phyloP scores from a whole-genome alignment of 1,139 yeast genomes.

The Blastobotrys indianensis region DNA sequence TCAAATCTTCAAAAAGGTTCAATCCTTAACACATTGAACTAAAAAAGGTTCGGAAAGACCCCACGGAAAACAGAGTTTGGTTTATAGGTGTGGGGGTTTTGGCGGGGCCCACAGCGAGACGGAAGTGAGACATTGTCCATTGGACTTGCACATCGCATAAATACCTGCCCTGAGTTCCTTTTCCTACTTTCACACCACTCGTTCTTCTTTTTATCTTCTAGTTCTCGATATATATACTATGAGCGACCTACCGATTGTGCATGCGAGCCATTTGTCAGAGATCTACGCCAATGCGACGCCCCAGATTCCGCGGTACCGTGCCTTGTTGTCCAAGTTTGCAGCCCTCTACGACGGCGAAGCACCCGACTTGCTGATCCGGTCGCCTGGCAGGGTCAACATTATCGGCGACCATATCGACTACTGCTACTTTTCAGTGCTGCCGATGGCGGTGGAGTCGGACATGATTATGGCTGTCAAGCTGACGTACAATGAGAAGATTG shows the following conservation, averaged over 20 bases:
- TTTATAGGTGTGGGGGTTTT: too few relatives aligned
- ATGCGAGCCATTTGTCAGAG: slow-evolving; percentile 15
- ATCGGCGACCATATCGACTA: slow-evolving; percentile 77
- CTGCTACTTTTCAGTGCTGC: slow-evolving; percentile 60
- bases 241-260: slow-evolving; percentile 10
- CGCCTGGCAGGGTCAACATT: slow-evolving; percentile 71
- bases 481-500: slow-evolving; percentile 33
- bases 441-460: slow-evolving; percentile 70
- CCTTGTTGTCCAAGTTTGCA: slow-evolving; percentile 20
- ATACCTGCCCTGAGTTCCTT: too few relatives aligned
- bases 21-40: too few relatives aligned
- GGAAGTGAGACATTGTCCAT: too few relatives aligned
- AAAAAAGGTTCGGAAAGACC: too few relatives aligned
- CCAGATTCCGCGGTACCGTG: slow-evolving; percentile 23
- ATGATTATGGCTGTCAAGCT: slow-evolving; percentile 50
- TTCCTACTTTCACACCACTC: too few relatives aligned
- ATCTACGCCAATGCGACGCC: slow-evolving; percentile 20
- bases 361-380: slow-evolving; percentile 48
- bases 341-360: slow-evolving; percentile 20
- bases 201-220: too few relatives aligned
- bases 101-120: too few relatives aligned
- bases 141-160: too few relatives aligned
- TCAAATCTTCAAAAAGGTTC: too few relatives aligned
- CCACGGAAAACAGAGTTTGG: too few relatives aligned
- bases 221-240: not conserved